Evolutionary conservation across 106 monocot species (phyloP), one percentile per base, ranked within the genome.

Genomic region (Dendrobium nobile): DNA sequence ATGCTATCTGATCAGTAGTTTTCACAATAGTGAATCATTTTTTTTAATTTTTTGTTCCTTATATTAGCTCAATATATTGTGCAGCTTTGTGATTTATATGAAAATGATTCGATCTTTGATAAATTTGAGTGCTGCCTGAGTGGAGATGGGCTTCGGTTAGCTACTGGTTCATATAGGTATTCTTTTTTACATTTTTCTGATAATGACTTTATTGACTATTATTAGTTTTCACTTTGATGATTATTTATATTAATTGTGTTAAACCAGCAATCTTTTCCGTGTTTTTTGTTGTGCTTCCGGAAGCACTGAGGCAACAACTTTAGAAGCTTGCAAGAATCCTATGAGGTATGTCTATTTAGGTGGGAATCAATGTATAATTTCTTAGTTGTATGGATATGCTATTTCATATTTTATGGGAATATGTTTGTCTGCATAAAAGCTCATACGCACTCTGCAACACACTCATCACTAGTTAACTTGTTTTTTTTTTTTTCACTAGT

Each of bases 71-170:
- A 19, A 8, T 27, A 51, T 64, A 24, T 33, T 45, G 10, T 73
- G 44, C 82, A 96, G 93, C 86, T 96, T 56, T 93, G 91, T 82
- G 93, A 96, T 87, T 77, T 95, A 67, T 95, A 95, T 77, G 95
- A 95, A 83, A 95, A 89, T 75, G 92, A 95, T 31, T 95, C 96
- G 27, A 93, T 96, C 67, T 96, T 96, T 86, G 93, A 96, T 83
- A 96, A 96, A 82, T 96, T 96, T 78, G 96, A 96, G 55, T 96
- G 96, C 80, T 96, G 93, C 78, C 47, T 96, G 41, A 96, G 93
- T 87, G 96, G 96, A 67, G 88, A 93, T 84, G 93, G 93, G 33
- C 82, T 85, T 20, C 87, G 91, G 67, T 86, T 96, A 43, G 91
- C 93, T 72, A 91, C 93, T 73, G 96, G 96, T 85, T 96, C 96